phyloP scores from a whole-genome alignment of 1,284 basidiomycete genomes.

The Heterobasidion occidentale region DNA sequence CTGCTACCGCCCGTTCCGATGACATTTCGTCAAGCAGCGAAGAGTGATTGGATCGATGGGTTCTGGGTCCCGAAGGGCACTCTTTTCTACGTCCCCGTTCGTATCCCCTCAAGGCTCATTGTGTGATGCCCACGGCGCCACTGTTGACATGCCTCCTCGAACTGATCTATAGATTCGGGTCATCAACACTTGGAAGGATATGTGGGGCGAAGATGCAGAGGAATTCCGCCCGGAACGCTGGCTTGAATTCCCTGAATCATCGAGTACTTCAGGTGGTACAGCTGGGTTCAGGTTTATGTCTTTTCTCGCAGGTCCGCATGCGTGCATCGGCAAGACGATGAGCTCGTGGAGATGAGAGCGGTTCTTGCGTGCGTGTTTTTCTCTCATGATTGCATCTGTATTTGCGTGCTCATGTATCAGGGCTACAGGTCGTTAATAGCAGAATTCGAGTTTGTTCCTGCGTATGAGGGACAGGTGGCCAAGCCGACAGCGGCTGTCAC shows the following conservation, averaged over 20 bases:
- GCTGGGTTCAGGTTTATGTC: constrained; percentile 30
- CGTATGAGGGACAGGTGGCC: constrained; percentile 29
- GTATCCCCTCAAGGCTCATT: constrained; percentile 9
- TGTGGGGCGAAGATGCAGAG: constrained; percentile 41
- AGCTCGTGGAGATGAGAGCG: constrained; percentile 44
- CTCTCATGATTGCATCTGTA: not conserved
- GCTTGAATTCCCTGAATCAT: constrained; percentile 26
- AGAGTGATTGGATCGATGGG: constrained; percentile 36
- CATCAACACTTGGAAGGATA: constrained; percentile 35
- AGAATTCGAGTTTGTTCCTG: constrained; percentile 33
- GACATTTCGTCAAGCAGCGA: constrained; percentile 34
- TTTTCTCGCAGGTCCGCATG: constrained; percentile 40
- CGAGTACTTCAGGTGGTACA: constrained; percentile 19
- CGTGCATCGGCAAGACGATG: constrained; percentile 45
- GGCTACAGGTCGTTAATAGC: constrained; percentile 26
- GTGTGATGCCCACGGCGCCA: not conserved
- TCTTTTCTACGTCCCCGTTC: constrained; percentile 36
- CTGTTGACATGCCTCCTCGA: not conserved
- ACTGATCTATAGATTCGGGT: constrained; percentile 31
- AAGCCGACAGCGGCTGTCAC: constrained; percentile 32
- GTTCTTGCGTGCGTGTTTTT: constrained; percentile 16
- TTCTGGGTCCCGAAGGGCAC: constrained; percentile 39
- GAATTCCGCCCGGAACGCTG: constrained; percentile 36
- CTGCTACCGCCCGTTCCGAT: constrained; percentile 38
- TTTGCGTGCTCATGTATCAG: not conserved